Conservation (phyloP, 345 rosid species). For the Linum tenue region DNA sequence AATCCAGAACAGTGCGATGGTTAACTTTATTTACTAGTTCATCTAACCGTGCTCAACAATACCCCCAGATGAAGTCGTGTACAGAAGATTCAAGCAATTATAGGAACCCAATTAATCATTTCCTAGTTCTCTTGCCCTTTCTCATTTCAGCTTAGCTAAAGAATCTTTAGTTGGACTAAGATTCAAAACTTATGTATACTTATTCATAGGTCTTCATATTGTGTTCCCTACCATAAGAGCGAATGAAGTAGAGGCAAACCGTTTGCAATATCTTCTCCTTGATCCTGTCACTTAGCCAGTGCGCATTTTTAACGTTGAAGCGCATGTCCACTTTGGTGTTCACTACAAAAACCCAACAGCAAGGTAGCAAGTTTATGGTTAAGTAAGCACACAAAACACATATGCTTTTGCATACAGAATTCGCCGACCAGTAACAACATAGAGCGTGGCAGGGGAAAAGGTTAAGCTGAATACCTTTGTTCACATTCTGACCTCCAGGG, state of each 20-base stretch:
- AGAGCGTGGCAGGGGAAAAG: background rate
- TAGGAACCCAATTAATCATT: too few relatives aligned
- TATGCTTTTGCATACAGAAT: background rate
- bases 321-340: conserved; percentile 99
- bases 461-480: conserved; percentile 52
- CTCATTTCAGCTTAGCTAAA: background rate
- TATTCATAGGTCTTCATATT: background rate
- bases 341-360: conserved; percentile 35
- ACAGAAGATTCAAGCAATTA: too few relatives aligned
- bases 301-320: conserved; percentile 65
- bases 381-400: background rate
- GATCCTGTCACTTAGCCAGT: conserved; percentile 74
- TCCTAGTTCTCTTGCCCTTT: too few relatives aligned
- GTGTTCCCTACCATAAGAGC: background rate
- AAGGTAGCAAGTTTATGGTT: background rate
- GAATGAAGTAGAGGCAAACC: conserved; percentile 39
- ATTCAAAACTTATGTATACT: too few relatives aligned
- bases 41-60: too few relatives aligned
- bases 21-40: too few relatives aligned
- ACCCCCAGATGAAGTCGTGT: too few relatives aligned
- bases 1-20: too few relatives aligned
- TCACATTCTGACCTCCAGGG: conserved; percentile 98
- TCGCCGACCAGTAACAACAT: too few relatives aligned
- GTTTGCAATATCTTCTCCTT: conserved; percentile 60
- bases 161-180: too few relatives aligned